phyloP scores from a whole-genome alignment of 1,284 basidiomycete species.

The Ceraceosorus guamensis region DNA sequence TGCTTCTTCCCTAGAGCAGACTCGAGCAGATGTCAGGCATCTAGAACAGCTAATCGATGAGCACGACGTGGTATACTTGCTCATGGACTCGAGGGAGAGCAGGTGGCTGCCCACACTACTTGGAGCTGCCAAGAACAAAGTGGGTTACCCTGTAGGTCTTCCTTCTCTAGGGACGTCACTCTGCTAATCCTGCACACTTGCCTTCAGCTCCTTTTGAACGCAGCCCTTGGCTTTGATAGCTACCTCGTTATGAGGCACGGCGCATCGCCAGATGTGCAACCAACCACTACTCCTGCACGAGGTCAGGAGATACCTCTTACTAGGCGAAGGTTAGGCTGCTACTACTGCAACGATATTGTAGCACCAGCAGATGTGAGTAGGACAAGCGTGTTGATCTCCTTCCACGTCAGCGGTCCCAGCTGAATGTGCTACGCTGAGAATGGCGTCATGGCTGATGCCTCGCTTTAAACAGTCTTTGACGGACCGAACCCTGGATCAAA shows the following conservation, averaged over 20 bases:
- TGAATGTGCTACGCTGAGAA: neutral
- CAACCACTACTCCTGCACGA: slow-evolving; percentile 30
- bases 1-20: slow-evolving; percentile 54
- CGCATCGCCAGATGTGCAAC: slow-evolving; percentile 51
- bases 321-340: slow-evolving; percentile 62
- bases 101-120: slow-evolving; percentile 90
- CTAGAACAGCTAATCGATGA: slow-evolving; percentile 71
- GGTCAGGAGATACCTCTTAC: neutral
- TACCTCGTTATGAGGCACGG: slow-evolving; percentile 97
- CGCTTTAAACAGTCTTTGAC: slow-evolving; percentile 61
- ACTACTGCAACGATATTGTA: slow-evolving; percentile 97
- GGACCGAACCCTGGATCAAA: slow-evolving; percentile 91
- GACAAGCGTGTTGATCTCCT: neutral
- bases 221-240: slow-evolving; percentile 90
- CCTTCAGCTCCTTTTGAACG: slow-evolving; percentile 77
- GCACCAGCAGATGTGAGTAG: slow-evolving; percentile 76
- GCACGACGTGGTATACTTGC: slow-evolving; percentile 82
- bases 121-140: slow-evolving; percentile 74
- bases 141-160: slow-evolving; percentile 27
- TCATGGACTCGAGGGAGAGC: slow-evolving; percentile 97
- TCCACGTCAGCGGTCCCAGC: neutral
- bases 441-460: neutral
- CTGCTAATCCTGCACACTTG: neutral
- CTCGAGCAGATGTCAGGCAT: slow-evolving; percentile 61
- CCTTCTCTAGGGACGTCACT: neutral